These are phyloP conservation scores for Aeschynomene evenia DNA, from an alignment of 306 rosid species.

Conservation along the genomic window DNA sequence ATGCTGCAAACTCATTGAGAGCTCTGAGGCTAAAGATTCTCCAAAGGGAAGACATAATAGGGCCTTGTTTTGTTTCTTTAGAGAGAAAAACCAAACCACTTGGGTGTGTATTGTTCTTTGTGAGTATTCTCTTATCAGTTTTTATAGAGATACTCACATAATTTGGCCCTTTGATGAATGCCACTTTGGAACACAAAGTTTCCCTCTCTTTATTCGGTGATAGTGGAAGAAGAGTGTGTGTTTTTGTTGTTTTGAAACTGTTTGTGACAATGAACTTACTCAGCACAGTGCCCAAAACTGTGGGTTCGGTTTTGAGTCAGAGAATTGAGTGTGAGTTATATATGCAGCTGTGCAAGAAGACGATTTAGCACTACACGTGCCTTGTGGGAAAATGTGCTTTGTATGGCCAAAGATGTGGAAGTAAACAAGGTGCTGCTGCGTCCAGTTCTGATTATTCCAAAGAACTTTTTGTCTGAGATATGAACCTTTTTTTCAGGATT, in stretches of 20 bases:
- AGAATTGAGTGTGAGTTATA: too few species aligned
- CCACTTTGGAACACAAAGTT: too few species aligned
- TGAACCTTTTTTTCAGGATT: background rate
- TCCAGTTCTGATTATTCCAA: background rate
- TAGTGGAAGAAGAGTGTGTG: background rate
- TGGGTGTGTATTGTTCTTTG: background rate
- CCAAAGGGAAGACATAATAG: background rate
- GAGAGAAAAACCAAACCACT: background rate
- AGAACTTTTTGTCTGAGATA: background rate
- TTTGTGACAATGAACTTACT: background rate
- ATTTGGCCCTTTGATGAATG: too few species aligned
- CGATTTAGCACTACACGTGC: conserved; percentile 13
- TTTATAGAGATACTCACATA: background rate
- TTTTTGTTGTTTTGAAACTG: conserved; percentile 10
- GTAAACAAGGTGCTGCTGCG: background rate
- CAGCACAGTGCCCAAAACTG: background rate
- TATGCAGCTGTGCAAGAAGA: conserved; percentile 23
- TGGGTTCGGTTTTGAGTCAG: background rate
- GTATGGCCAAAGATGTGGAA: background rate
- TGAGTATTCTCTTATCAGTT: background rate
- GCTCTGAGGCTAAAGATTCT: background rate
- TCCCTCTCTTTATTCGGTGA: background rate
- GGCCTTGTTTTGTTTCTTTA: background rate
- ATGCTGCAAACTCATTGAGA: background rate
- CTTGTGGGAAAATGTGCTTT: background rate